Conservation (phyloP, 805 yeast species). For the Candida incommunis region DNA sequence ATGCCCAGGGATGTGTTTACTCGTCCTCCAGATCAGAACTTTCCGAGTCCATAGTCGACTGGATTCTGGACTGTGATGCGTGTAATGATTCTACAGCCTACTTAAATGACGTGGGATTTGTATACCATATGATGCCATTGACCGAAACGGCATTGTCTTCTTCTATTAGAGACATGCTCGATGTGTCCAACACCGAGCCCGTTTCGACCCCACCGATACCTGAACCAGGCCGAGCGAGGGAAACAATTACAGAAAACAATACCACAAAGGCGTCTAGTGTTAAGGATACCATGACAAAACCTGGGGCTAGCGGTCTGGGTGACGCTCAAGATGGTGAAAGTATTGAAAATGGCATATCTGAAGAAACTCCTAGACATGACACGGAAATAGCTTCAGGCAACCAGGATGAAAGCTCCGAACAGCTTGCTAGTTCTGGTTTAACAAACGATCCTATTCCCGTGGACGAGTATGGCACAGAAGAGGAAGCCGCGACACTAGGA, state of each 20-base stretch:
- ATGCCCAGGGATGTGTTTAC: constrained; percentile 11
- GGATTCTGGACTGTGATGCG: constrained; percentile 13
- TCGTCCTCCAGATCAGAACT: constrained; percentile 3
- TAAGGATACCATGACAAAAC: neutral
- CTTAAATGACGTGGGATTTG: constrained; percentile 11
- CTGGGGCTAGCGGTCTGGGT: neutral
- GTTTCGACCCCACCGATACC: neutral
- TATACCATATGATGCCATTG: constrained; percentile 8
- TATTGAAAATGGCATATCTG: too few relatives aligned
- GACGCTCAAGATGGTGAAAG: neutral
- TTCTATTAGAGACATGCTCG: neutral
- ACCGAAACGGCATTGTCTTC: neutral
- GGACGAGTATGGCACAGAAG: neutral
- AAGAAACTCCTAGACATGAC: neutral
- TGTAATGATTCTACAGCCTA: constrained; percentile 10
- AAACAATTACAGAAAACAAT: neutral
- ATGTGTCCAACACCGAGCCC: neutral
- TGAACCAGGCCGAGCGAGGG: neutral
- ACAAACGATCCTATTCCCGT: neutral
- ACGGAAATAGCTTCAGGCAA: neutral
- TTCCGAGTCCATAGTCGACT: constrained; percentile 6
- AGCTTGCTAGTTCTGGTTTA: neutral
- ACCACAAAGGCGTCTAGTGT: neutral
- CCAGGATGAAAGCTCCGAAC: neutral
- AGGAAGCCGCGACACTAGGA: neutral